Percentiles rank a stretch among this genome's conserved stretches.
Evolutionary conservation across 1,284 basidiomycete genomes (phyloP).

Genomic region (Lignosus rhinocerotis): DNA sequence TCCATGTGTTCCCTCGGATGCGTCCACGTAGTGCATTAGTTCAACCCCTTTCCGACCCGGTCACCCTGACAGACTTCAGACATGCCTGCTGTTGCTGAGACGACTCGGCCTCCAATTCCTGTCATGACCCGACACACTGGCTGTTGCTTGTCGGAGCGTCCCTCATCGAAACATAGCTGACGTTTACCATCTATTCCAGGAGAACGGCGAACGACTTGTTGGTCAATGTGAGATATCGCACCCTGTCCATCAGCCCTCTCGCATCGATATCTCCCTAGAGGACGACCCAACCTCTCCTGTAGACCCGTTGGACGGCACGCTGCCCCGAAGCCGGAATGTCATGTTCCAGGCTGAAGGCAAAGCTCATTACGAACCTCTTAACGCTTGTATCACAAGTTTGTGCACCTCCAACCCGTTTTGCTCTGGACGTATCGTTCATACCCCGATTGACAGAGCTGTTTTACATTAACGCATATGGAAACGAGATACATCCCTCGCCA

Average conservation of each 20-base stretch:
- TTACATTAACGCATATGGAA: slow-evolving; percentile 93
- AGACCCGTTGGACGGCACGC: slow-evolving; percentile 53
- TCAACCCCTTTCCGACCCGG: too few relatives aligned
- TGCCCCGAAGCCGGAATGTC: slow-evolving; percentile 56
- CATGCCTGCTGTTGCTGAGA: too few relatives aligned
- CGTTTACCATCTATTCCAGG: slow-evolving; percentile 36
- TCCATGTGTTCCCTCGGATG: too few relatives aligned
- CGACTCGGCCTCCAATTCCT: too few relatives aligned
- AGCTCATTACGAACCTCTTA: slow-evolving; percentile 58
- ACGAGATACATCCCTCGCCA: slow-evolving; percentile 87
- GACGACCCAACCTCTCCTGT: slow-evolving; percentile 33
- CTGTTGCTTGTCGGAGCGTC: too few relatives aligned
- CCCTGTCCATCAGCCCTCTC: slow-evolving; percentile 53
- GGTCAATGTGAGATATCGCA: slow-evolving; percentile 99
- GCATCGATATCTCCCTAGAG: slow-evolving; percentile 32
- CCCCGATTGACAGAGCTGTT: slow-evolving; percentile 59
- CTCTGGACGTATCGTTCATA: too few relatives aligned
- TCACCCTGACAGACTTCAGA: too few relatives aligned
- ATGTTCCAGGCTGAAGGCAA: slow-evolving; percentile 63
- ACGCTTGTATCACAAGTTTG: slow-evolving; percentile 69
- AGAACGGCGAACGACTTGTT: slow-evolving; percentile 78
- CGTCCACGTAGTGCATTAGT: too few relatives aligned
- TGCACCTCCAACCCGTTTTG: slow-evolving; percentile 6
- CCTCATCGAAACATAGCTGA: background rate
- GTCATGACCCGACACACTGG: too few relatives aligned